A percentile compares a stretch with the other conserved stretches of the same genome.
Evolutionary conservation across 768 basidiomycete species (phyloP).

Genomic region (Coprinellus micaceus): DNA sequence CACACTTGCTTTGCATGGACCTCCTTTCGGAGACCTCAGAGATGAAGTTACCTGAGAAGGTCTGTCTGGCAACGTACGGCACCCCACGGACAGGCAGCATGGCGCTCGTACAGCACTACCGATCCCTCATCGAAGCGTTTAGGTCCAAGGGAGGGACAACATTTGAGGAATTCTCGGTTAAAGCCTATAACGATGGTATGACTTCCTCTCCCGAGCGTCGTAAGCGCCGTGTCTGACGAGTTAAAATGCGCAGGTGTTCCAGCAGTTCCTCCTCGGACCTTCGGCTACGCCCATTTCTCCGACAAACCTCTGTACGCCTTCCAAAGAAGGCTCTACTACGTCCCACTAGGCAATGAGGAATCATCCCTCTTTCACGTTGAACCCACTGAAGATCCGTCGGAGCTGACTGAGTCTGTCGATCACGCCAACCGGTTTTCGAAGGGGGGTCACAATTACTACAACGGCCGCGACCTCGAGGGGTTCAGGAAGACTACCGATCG

Average conservation of each 20-base stretch:
- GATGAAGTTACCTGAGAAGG: background rate
- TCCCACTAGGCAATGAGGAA: slow-evolving; percentile 44
- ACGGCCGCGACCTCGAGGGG: slow-evolving; percentile 49
- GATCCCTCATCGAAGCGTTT: slow-evolving; percentile 29
- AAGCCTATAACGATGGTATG: slow-evolving; percentile 55
- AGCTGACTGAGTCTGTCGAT: background rate
- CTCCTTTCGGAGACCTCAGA: slow-evolving; percentile 25
- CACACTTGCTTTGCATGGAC: slow-evolving; percentile 47
- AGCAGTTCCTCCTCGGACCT: slow-evolving; percentile 43
- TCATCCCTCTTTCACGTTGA: slow-evolving; percentile 39
- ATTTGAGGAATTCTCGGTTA: slow-evolving; percentile 47
- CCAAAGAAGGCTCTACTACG: slow-evolving; percentile 42
- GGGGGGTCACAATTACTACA: slow-evolving; percentile 65
- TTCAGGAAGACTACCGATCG: background rate
- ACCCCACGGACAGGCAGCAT: slow-evolving; percentile 47
- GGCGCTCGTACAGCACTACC: slow-evolving; percentile 39
- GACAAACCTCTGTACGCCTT: slow-evolving; percentile 45
- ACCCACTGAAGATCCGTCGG: background rate
- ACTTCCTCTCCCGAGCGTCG: background rate
- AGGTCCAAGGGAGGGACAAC: slow-evolving; percentile 27
- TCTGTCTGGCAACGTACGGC: slow-evolving; percentile 49
- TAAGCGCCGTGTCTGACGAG: background rate
- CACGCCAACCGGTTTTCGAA: background rate
- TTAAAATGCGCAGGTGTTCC: slow-evolving; percentile 41
- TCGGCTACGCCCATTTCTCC: slow-evolving; percentile 53